phyloP scores from a whole-genome alignment of 2,329 filamentous ascomycete species.

The Cryphonectria naterciae region DNA sequence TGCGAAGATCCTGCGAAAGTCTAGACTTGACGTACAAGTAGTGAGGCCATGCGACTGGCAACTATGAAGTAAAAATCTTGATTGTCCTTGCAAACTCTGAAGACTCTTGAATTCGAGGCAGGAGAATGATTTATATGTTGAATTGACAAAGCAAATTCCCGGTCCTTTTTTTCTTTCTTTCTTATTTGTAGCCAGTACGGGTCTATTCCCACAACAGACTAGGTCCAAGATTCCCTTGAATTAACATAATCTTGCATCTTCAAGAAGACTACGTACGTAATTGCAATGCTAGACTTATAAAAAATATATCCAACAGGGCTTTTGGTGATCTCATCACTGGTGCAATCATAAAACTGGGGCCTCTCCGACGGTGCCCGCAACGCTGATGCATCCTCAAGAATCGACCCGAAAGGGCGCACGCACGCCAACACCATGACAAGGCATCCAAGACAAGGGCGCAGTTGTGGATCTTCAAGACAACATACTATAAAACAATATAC shows the following conservation, averaged over 20 bases:
- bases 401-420: neutral
- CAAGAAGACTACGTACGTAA: neutral
- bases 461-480: neutral
- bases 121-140: neutral
- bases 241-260: neutral
- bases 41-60: neutral
- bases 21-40: neutral
- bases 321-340: neutral
- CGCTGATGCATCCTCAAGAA: neutral
- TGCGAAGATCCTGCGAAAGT: neutral
- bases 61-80: neutral
- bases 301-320: neutral
- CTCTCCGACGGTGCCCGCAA: neutral
- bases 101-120: neutral
- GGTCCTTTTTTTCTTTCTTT: neutral
- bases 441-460: neutral
- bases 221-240: neutral
- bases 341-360: neutral
- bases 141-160: neutral
- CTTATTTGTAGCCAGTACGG: neutral
- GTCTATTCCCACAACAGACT: neutral
- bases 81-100: neutral
- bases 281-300: neutral
- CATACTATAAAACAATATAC: neutral
- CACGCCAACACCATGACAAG: neutral